phyloP scores from a whole-genome alignment of 768 basidiomycete species.

The Termitomyces bulborhizus region DNA sequence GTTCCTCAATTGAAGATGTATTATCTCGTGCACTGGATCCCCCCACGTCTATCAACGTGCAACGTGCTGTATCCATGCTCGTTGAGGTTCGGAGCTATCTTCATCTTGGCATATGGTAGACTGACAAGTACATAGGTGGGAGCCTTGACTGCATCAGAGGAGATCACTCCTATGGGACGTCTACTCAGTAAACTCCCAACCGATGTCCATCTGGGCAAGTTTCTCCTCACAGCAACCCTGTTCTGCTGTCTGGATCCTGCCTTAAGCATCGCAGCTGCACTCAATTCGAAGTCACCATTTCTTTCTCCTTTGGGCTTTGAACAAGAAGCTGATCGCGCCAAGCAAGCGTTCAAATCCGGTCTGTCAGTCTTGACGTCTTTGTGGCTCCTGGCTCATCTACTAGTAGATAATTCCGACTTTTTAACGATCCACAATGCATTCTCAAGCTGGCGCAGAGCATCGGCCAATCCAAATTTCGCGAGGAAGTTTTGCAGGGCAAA shows the following conservation, averaged over 20 bases:
- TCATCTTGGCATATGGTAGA: not conserved
- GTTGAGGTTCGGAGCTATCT: slow-evolving; percentile 57
- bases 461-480: slow-evolving; percentile 51
- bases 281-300: slow-evolving; percentile 93
- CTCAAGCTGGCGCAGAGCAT: slow-evolving; percentile 77
- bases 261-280: slow-evolving; percentile 89
- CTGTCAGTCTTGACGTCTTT: slow-evolving; percentile 14
- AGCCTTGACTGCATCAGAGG: slow-evolving; percentile 79
- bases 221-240: slow-evolving; percentile 76
- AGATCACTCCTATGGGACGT: slow-evolving; percentile 92
- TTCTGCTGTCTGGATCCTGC: slow-evolving; percentile 93
- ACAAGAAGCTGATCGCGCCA: slow-evolving; percentile 80
- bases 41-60: slow-evolving; percentile 78
- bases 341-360: slow-evolving; percentile 74
- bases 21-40: slow-evolving; percentile 87
- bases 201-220: slow-evolving; percentile 94
- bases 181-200: slow-evolving; percentile 89
- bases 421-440: slow-evolving; percentile 90
- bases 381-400: not conserved
- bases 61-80: slow-evolving; percentile 84
- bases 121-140: slow-evolving; percentile 47
- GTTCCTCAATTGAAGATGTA: slow-evolving; percentile 83
- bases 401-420: slow-evolving; percentile 88
- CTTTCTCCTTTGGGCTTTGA: slow-evolving; percentile 84
- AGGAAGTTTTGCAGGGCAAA: slow-evolving; percentile 76